Percentiles rank a stretch among this genome's conserved stretches.
Conservation (phyloP, 495 filamentous ascomycete species). For the Xylaria curta region DNA sequence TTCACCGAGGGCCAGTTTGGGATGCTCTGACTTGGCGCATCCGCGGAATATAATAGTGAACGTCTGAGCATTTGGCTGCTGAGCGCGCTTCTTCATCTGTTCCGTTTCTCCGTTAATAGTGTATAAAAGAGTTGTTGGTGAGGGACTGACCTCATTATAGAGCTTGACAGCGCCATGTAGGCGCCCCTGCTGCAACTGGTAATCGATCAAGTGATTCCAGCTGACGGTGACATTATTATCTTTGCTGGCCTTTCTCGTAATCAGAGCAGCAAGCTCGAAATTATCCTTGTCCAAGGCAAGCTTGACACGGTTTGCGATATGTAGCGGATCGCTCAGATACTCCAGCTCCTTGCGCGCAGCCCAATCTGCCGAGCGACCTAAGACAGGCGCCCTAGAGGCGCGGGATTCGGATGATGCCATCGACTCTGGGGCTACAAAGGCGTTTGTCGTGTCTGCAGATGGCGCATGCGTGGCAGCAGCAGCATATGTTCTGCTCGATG, state of each 20-base stretch:
- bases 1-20: constrained; percentile 59
- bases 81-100: constrained; percentile 92
- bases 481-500: constrained; percentile 25
- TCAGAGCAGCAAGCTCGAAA: constrained; percentile 64
- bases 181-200: constrained; percentile 64
- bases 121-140: background rate
- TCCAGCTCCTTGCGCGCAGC: constrained; percentile 61
- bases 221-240: constrained; percentile 67
- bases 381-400: constrained; percentile 32
- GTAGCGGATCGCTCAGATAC: constrained; percentile 69
- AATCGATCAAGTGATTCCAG: constrained; percentile 87
- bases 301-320: constrained; percentile 67
- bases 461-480: background rate
- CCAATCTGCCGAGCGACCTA: constrained; percentile 32
- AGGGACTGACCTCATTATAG: constrained; percentile 76
- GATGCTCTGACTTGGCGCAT: constrained; percentile 60
- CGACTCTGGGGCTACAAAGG: background rate
- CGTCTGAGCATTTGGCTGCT: constrained; percentile 74
- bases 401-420: background rate
- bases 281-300: constrained; percentile 60
- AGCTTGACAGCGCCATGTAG: constrained; percentile 71
- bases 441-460: background rate
- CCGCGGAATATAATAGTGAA: constrained; percentile 86
- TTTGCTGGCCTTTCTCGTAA: constrained; percentile 72
- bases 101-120: constrained; percentile 9